Conservation (phyloP, 176 grass and related monocot genomes). For the Carex myosuroides region DNA sequence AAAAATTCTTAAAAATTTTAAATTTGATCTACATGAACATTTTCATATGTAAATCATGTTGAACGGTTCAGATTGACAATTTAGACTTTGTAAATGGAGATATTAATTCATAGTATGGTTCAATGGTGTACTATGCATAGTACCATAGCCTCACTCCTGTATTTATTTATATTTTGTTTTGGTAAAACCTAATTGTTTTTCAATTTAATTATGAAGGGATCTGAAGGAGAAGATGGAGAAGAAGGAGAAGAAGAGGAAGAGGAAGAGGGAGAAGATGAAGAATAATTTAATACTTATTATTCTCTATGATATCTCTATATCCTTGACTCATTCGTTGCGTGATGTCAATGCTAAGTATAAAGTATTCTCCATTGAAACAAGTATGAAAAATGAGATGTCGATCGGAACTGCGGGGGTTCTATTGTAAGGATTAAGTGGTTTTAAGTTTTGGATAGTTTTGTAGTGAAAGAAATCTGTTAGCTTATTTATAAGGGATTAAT, state of each 20-base stretch:
- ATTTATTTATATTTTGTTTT: neutral
- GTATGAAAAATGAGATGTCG: neutral
- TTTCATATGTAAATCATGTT: too few relatives aligned
- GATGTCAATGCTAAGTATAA: neutral
- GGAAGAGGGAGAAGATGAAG: conserved; percentile 34
- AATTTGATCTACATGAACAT: too few relatives aligned
- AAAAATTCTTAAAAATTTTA: too few relatives aligned
- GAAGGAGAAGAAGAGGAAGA: conserved; percentile 27
- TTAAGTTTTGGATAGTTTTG: conserved; percentile 2
- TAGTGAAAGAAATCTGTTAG: neutral
- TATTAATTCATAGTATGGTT: too few relatives aligned
- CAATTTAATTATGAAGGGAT: neutral
- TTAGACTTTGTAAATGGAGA: too few relatives aligned
- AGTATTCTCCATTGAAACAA: conserved; percentile 3
- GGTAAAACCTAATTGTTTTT: neutral
- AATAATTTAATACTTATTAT: conserved; percentile 21
- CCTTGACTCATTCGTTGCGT: neutral
- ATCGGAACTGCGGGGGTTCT: neutral
- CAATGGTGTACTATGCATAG: too few relatives aligned
- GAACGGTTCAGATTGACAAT: too few relatives aligned
- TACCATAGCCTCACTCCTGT: too few relatives aligned
- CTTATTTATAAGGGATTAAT: neutral
- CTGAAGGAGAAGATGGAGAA: conserved; percentile 42
- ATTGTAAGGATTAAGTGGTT: neutral
- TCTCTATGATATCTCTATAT: neutral